phyloP scores from a whole-genome alignment of 2,329 filamentous ascomycete genomes.

The Fusarium sacchari region DNA sequence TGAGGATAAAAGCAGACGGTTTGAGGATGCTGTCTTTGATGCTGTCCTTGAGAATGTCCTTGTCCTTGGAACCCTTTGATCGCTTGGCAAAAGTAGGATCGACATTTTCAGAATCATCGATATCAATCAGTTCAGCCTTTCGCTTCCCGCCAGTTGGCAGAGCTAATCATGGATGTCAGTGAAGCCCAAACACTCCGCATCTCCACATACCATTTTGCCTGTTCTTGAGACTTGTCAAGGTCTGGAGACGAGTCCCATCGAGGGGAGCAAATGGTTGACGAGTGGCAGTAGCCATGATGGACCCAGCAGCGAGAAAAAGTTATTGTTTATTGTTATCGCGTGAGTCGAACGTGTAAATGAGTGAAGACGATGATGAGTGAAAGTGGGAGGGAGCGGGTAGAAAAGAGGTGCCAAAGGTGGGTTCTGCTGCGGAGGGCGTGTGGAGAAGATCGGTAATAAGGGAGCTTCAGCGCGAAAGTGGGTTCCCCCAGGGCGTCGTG shows the following conservation, averaged over 20 bases:
- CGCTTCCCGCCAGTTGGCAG: constrained; percentile 61
- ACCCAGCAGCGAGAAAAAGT: not conserved
- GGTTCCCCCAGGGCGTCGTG: constrained; percentile 17
- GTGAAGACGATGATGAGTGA: constrained; percentile 8
- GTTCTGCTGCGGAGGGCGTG: constrained; percentile 36
- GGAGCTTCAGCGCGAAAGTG: constrained; percentile 30
- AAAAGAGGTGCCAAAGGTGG: constrained; percentile 35
- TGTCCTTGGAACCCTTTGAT: constrained; percentile 58
- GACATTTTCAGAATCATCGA: constrained; percentile 69
- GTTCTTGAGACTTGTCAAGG: constrained; percentile 80
- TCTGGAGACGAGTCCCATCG: constrained; percentile 74
- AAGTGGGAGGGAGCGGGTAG: constrained; percentile 32
- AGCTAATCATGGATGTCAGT: constrained; percentile 51
- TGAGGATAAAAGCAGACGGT: constrained; percentile 59
- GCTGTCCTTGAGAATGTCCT: constrained; percentile 49
- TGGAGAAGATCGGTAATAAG: constrained; percentile 37
- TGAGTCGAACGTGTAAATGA: constrained; percentile 24
- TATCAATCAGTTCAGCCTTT: constrained; percentile 65
- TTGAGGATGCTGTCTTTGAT: constrained; percentile 59
- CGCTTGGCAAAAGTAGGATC: constrained; percentile 70
- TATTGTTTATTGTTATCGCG: constrained; percentile 32
- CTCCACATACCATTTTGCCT: constrained; percentile 73
- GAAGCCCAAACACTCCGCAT: constrained; percentile 3
- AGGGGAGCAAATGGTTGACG: constrained; percentile 82
- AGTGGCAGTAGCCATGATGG: constrained; percentile 63